These are phyloP conservation scores for Lablab purpureus DNA, from an alignment of 306 rosid species.

Conservation along the genomic window DNA sequence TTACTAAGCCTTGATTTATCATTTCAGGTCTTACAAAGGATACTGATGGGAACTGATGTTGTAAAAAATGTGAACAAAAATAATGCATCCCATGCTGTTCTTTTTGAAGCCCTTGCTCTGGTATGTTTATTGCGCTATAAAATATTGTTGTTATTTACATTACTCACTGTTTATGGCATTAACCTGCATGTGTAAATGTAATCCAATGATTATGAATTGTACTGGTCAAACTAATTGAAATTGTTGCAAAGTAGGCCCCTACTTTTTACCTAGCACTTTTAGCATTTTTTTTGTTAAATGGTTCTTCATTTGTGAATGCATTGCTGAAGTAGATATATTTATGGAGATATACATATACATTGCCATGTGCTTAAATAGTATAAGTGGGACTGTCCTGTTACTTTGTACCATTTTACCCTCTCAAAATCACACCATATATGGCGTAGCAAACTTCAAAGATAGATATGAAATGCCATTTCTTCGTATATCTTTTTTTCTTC, in stretches of 20 bases:
- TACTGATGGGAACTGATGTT: conserved; percentile 99
- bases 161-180: conserved; percentile 13
- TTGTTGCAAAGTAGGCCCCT: conserved; percentile 6
- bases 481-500: background rate
- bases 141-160: conserved; percentile 12
- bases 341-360: conserved; percentile 26
- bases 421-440: conserved; percentile 2
- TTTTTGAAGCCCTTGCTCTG: conserved; percentile 99
- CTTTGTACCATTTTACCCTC: background rate
- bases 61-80: conserved; percentile 99
- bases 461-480: conserved; percentile 1
- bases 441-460: background rate
- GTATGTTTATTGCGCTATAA: conserved; percentile 58
- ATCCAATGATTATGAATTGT: conserved; percentile 24
- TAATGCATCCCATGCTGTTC: conserved; percentile 99
- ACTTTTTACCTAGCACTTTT: background rate
- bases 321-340: conserved; percentile 7
- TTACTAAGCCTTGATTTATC: conserved; percentile 44
- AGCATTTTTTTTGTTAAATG: conserved; percentile 8
- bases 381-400: background rate
- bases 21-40: conserved; percentile 96
- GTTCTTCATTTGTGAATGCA: background rate
- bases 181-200: background rate
- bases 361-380: conserved; percentile 19
- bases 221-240: conserved; percentile 24